Percentiles rank a stretch among this genome's conserved stretches.
Evolutionary conservation across 2,329 filamentous ascomycete species (phyloP).

Genomic region (Fusarium sp.): DNA sequence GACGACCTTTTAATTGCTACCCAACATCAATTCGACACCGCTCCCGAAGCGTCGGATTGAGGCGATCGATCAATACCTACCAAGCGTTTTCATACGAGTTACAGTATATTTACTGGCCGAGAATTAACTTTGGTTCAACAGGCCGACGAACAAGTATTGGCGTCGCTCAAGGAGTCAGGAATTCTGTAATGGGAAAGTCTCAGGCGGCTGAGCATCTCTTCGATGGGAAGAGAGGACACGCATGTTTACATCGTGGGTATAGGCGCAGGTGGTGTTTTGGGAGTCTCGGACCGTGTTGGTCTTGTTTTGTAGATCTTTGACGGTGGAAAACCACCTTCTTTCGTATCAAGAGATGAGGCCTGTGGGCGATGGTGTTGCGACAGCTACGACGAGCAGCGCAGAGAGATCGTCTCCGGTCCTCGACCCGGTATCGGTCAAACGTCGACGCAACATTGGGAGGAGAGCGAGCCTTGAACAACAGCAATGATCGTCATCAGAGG

Average conservation of each 20-base stretch:
- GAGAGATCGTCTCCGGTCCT: conserved; percentile 4
- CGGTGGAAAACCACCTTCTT: conserved; percentile 57
- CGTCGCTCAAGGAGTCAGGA: conserved; percentile 45
- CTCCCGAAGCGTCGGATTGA: conserved; percentile 35
- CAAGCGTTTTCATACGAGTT: conserved; percentile 15
- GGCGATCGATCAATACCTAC: conserved; percentile 14
- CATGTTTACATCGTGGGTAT: conserved; percentile 43
- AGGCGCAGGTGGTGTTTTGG: conserved; percentile 44
- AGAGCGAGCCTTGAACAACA: not conserved
- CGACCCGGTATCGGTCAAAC: not conserved
- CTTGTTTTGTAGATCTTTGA: conserved; percentile 58
- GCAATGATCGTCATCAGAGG: not conserved
- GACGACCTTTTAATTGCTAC: conserved; percentile 31
- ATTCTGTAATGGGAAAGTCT: conserved; percentile 47
- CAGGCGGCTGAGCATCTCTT: conserved; percentile 49
- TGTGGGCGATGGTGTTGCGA: conserved; percentile 20
- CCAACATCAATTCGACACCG: conserved; percentile 25
- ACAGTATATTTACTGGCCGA: conserved; percentile 24
- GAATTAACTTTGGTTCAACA: conserved; percentile 47
- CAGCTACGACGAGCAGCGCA: conserved; percentile 9
- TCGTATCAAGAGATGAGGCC: conserved; percentile 53
- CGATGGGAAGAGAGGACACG: conserved; percentile 49
- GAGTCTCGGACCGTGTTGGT: conserved; percentile 46
- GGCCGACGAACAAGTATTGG: conserved; percentile 42
- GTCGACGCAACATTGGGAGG: not conserved